Conservation (phyloP, 2,329 filamentous ascomycete species). For the Fusarium phyllophilum region DNA sequence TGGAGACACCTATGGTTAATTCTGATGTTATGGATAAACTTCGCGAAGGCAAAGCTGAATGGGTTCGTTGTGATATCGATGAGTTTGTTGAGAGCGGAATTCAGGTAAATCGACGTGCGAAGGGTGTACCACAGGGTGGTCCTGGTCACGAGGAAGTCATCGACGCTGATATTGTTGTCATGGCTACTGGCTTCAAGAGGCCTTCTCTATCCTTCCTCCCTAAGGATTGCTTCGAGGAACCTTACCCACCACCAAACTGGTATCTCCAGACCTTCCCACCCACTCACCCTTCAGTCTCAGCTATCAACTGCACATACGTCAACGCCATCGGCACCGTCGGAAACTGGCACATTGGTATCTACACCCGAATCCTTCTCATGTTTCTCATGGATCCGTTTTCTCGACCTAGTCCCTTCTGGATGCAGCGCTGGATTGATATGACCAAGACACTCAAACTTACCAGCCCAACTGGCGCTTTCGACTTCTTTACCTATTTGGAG, state of each 20-base stretch:
- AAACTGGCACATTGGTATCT: conserved; percentile 91
- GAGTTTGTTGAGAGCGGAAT: conserved; percentile 72
- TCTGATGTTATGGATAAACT: conserved; percentile 81
- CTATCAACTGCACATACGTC: conserved; percentile 85
- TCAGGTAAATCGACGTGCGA: conserved; percentile 74
- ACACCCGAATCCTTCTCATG: conserved; percentile 87
- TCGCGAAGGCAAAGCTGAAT: conserved; percentile 75
- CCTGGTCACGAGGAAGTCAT: conserved; percentile 74
- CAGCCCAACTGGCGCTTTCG: conserved; percentile 80
- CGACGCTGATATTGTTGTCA: conserved; percentile 79
- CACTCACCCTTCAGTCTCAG: conserved; percentile 75
- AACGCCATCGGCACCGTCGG: conserved; percentile 81
- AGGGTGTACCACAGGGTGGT: conserved; percentile 79
- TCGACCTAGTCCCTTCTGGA: conserved; percentile 76
- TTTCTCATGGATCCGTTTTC: conserved; percentile 83
- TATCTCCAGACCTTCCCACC: conserved; percentile 89
- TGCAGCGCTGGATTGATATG: conserved; percentile 89
- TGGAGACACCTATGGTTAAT: conserved; percentile 88
- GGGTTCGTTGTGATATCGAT: conserved; percentile 84
- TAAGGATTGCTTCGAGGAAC: conserved; percentile 74
- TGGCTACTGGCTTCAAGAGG: conserved; percentile 84
- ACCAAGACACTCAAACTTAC: conserved; percentile 75
- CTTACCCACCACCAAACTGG: conserved; percentile 85
- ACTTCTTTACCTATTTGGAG: conserved; percentile 91
- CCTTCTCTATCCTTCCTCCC: conserved; percentile 80